Evolutionary conservation across 2,329 filamentous ascomycete genomes (phyloP).

Genomic region (Clarireedia monteithiana): DNA sequence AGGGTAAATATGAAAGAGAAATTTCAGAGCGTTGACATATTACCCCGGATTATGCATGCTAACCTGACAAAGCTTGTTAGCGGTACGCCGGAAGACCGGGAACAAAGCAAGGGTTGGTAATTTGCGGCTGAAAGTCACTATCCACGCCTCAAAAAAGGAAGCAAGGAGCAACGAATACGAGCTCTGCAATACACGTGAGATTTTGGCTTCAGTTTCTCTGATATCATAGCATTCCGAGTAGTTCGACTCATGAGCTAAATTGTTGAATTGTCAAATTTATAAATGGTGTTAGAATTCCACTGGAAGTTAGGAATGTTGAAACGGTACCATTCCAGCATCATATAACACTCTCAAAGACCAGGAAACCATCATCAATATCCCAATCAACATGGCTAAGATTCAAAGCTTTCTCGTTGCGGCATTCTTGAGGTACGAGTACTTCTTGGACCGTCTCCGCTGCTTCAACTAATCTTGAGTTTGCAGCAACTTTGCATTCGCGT

Average conservation of each 20-base stretch:
- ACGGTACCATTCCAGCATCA: neutral
- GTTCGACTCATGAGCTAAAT: neutral
- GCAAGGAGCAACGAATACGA: slow-evolving; percentile 1
- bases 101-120: neutral
- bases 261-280: neutral
- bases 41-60: neutral
- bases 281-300: neutral
- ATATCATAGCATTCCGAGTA: neutral
- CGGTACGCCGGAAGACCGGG: neutral
- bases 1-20: neutral
- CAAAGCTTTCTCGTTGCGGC: neutral
- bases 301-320: neutral
- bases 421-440: neutral
- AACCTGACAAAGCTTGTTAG: neutral
- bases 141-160: neutral
- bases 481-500: slow-evolving; percentile 9
- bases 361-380: neutral
- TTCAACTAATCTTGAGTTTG: neutral
- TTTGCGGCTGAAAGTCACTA: neutral
- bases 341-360: neutral
- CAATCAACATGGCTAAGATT: neutral
- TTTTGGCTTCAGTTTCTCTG: neutral
- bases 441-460: neutral
- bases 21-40: neutral
- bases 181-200: neutral